Evolutionary conservation across 345 rosid genomes (phyloP).

Genomic region (Acer campestre): DNA sequence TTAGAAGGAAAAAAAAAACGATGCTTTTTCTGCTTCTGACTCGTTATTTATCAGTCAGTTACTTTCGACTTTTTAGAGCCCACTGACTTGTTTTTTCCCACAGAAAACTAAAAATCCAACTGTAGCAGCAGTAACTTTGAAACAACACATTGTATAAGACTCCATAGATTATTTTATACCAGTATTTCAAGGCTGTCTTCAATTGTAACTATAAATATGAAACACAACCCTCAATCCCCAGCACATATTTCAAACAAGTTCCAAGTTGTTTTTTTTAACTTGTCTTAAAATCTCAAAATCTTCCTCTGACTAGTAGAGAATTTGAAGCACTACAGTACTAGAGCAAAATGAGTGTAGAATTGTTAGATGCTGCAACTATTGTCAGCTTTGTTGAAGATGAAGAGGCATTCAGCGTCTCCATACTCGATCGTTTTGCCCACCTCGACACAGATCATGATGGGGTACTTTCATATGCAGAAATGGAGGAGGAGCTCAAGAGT

Average conservation of each 20-base stretch:
- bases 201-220: neutral
- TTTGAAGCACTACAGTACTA: too few species aligned
- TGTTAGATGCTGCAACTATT: slow-evolving; percentile 40
- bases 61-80: too few species aligned
- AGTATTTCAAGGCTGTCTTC: neutral
- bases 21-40: too few species aligned
- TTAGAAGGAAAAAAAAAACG: too few species aligned
- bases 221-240: too few species aligned
- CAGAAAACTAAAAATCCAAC: neutral
- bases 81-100: neutral
- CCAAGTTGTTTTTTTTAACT: neutral
- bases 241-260: neutral
- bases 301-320: too few species aligned
- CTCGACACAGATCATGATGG: slow-evolving; percentile 45
- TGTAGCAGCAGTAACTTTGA: neutral
- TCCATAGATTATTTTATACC: too few species aligned
- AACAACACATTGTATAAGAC: too few species aligned
- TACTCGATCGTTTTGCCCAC: slow-evolving; percentile 25
- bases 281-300: neutral
- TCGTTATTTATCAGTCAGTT: too few species aligned
- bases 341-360: slow-evolving; percentile 43
- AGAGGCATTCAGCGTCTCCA: slow-evolving; percentile 37
- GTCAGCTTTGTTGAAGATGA: slow-evolving; percentile 45
- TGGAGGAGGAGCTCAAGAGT: slow-evolving; percentile 45
- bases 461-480: slow-evolving; percentile 42